These are phyloP conservation scores for Physcomitrellopsis africana DNA, from an alignment of 225 moss, liverwort and hornwort genomes.

Conservation along the genomic window DNA sequence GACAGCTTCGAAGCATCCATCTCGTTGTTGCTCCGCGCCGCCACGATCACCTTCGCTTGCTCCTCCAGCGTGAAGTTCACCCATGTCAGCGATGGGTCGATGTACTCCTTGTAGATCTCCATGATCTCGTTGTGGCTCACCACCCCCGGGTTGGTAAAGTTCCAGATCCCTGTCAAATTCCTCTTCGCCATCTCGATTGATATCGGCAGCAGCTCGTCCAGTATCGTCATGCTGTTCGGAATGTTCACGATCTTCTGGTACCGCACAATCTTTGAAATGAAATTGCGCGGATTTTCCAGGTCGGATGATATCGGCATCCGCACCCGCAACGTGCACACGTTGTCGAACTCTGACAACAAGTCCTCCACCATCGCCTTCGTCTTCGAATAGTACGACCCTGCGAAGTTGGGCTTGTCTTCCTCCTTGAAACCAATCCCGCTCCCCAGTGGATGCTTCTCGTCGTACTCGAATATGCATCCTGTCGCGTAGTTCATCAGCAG, in stretches of 20 bases:
- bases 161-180: conserved; percentile 26
- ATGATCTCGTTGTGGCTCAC: no score
- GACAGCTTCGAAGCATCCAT: conserved; percentile 19
- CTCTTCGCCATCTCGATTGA: conserved; percentile 35
- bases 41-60: conserved; percentile 42
- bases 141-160: no score
- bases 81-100: conserved; percentile 27
- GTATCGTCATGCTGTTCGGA: background rate
- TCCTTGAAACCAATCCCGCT: no score
- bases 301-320: conserved; percentile 30
- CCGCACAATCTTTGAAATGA: conserved; percentile 28
- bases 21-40: conserved; percentile 24
- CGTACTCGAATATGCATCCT: no score
- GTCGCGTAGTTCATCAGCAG: no score
- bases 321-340: conserved; percentile 26
- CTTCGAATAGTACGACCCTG: no score
- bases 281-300: conserved; percentile 21
- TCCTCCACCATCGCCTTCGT: conserved; percentile 20
- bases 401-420: no score
- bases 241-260: conserved; percentile 29
- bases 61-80: conserved; percentile 52
- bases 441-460: no score
- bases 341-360: conserved; percentile 24
- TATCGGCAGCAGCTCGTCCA: conserved; percentile 31
- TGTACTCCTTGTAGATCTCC: no score